phyloP scores from a whole-genome alignment of 164 flowering plant genomes.

The Tetrastigma voinierianum region DNA sequence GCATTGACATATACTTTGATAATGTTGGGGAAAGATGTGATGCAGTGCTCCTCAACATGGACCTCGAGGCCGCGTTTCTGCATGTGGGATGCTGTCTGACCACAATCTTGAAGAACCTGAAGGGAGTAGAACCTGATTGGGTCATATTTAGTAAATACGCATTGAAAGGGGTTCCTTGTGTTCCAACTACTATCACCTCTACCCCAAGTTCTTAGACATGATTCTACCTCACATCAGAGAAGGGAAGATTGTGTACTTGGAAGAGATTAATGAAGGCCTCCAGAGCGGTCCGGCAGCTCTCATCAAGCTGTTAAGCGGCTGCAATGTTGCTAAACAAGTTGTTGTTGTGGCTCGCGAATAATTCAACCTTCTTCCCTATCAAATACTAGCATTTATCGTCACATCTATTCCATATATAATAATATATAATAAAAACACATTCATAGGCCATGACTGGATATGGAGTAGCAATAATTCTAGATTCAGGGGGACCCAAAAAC shows the following conservation, averaged over 20 bases:
- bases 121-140: slow-evolving; percentile 38
- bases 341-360: slow-evolving; percentile 33
- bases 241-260: slow-evolving; percentile 49
- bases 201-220: slow-evolving; percentile 35
- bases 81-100: slow-evolving; percentile 64
- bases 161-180: slow-evolving; percentile 49
- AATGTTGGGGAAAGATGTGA: slow-evolving; percentile 63
- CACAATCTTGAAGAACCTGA: slow-evolving; percentile 28
- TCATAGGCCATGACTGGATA: no score
- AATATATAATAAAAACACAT: no score
- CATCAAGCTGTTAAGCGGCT: slow-evolving; percentile 42
- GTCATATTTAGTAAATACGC: slow-evolving; percentile 28
- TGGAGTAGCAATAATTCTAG: no score
- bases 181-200: slow-evolving; percentile 26
- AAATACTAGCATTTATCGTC: no score
- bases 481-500: no score
- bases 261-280: slow-evolving; percentile 52
- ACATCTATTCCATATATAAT: no score
- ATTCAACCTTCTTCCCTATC: background rate
- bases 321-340: slow-evolving; percentile 53
- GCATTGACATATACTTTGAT: slow-evolving; percentile 66
- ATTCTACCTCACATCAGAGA: slow-evolving; percentile 31
- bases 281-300: slow-evolving; percentile 66
- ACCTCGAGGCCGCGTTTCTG: slow-evolving; percentile 45
- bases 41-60: slow-evolving; percentile 60